A percentile compares a stretch with the other conserved stretches of the same genome.
These are phyloP conservation scores for Lathyrus oleraceus DNA, from an alignment of 306 rosid genomes.

Conservation along the genomic window DNA sequence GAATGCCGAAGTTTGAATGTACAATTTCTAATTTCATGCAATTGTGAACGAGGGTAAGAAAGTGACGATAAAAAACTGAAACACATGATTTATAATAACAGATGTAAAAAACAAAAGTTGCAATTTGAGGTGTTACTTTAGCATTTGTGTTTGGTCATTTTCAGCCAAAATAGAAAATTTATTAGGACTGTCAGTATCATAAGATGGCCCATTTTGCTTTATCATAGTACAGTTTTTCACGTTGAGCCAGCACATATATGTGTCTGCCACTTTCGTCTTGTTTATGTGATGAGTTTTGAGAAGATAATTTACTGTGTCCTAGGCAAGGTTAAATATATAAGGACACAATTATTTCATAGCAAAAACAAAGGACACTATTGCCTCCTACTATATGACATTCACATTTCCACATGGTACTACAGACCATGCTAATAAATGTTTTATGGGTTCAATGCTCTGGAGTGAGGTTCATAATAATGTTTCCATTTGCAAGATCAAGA, in stretches of 20 bases:
- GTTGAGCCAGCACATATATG: constrained; percentile 7
- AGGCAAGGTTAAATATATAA: background rate
- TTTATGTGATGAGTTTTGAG: constrained; percentile 21
- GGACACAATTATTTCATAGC: background rate
- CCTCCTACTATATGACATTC: constrained; percentile 1
- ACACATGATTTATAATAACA: background rate
- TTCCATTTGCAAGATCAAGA: background rate
- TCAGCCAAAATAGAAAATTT: constrained; percentile 18
- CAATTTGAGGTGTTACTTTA: constrained; percentile 18
- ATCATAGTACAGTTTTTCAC: constrained; percentile 19
- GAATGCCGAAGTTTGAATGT: constrained; percentile 2
- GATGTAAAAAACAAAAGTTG: constrained; percentile 19
- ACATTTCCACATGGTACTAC: constrained; percentile 16
- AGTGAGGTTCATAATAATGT: background rate
- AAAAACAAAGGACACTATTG: background rate
- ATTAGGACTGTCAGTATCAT: constrained; percentile 18
- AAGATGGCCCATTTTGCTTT: constrained; percentile 28
- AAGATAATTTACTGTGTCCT: constrained; percentile 10
- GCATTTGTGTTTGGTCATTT: constrained; percentile 21
- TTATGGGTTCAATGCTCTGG: background rate
- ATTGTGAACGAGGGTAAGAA: constrained; percentile 17
- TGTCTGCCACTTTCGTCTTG: constrained; percentile 20
- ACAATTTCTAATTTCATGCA: constrained; percentile 30
- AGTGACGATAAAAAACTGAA: constrained; percentile 25
- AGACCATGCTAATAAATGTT: constrained; percentile 15